phyloP scores from a whole-genome alignment of 441 rosid species.

The Croton laevigatus region DNA sequence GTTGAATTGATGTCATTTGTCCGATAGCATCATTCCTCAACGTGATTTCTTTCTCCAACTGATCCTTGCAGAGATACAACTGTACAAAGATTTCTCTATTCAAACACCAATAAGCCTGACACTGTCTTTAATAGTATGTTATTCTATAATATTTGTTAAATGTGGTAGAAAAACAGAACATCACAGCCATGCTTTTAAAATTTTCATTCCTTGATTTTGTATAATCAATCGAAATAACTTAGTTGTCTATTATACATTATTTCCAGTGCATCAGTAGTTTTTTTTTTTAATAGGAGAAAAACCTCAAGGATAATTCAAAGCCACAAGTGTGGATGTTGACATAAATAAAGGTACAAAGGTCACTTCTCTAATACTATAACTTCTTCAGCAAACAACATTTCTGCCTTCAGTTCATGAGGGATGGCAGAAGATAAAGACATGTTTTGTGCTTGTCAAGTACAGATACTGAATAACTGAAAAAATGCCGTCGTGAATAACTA shows the following conservation, averaged over 20 bases:
- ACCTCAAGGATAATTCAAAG: neutral
- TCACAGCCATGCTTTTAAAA: no score
- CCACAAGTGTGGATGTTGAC: neutral
- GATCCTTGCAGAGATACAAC: conserved; percentile 53
- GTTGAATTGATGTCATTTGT: conserved; percentile 47
- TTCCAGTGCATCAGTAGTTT: neutral
- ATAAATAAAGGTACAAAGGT: neutral
- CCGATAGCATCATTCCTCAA: conserved; percentile 57
- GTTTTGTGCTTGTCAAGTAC: neutral
- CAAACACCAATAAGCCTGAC: no score
- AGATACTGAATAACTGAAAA: neutral
- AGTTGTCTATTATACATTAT: neutral
- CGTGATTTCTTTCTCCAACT: conserved; percentile 41
- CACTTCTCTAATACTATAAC: neutral
- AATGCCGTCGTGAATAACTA: neutral
- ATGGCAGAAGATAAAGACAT: neutral
- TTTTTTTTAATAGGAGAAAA: neutral
- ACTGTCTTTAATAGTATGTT: neutral
- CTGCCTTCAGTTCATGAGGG: neutral
- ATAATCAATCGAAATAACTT: neutral
- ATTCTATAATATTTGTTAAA: neutral
- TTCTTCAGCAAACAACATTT: neutral
- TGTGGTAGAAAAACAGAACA: neutral
- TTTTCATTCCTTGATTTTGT: neutral
- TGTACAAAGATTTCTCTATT: conserved; percentile 30